Evolutionary conservation across 768 basidiomycete species (phyloP).

Genomic region (Porphyrellus cyaneotinctus): DNA sequence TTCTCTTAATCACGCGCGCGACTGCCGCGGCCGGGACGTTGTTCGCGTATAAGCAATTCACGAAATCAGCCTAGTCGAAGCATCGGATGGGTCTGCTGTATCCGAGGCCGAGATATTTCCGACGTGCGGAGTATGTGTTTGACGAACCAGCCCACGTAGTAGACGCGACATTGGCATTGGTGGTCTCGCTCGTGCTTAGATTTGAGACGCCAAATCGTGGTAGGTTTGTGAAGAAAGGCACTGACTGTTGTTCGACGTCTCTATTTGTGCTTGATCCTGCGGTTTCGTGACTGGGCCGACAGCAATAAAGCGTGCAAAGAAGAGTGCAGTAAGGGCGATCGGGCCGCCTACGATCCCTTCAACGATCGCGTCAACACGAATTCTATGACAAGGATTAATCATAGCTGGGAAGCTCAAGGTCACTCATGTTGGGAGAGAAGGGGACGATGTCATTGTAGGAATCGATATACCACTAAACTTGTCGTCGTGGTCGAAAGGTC

Average conservation of each 20-base stretch:
- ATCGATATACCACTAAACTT: conserved; percentile 7
- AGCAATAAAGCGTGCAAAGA: conserved; percentile 3
- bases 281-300: neutral
- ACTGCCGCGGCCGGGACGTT: conserved; percentile 15
- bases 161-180: neutral
- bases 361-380: conserved; percentile 7
- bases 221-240: conserved; percentile 3
- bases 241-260: neutral
- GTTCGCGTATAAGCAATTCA: conserved; percentile 12
- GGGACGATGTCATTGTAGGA: neutral
- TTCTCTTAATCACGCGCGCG: conserved; percentile 19
- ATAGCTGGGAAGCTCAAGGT: too few relatives aligned
- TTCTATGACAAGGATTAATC: neutral
- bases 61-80: conserved; percentile 18
- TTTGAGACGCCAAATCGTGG: neutral
- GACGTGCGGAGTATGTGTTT: neutral
- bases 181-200: neutral
- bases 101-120: neutral
- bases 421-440: neutral
- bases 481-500: too few relatives aligned
- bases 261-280: neutral
- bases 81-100: conserved; percentile 8
- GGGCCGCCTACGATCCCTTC: conserved; percentile 14
- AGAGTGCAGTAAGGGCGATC: conserved; percentile 1
- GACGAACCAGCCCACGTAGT: neutral